A percentile compares a stretch with the other conserved stretches of the same genome.
phyloP scores from a whole-genome alignment of 2,329 filamentous ascomycete genomes.

The Ophiosphaerella herpotricha region DNA sequence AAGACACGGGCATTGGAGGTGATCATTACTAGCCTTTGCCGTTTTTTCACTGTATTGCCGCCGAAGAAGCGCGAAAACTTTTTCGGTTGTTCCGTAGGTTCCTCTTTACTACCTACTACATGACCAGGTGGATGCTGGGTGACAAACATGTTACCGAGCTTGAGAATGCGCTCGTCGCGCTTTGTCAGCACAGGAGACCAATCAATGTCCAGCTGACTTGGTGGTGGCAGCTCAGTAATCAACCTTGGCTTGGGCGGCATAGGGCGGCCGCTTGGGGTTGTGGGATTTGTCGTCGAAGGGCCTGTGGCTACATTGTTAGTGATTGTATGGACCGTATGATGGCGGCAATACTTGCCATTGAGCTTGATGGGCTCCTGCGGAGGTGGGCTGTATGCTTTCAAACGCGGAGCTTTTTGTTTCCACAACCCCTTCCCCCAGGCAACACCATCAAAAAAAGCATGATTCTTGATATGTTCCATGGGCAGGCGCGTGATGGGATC shows the following conservation, averaged over 20 bases:
- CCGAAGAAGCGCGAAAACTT: constrained; percentile 95
- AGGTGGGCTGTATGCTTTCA: constrained; percentile 82
- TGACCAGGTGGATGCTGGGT: constrained; percentile 77
- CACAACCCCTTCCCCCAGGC: constrained; percentile 82
- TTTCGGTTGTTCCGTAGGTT: constrained; percentile 67
- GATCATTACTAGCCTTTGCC: constrained; percentile 90
- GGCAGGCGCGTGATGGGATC: constrained; percentile 84
- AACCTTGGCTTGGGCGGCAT: constrained; percentile 68
- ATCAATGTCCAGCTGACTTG: constrained; percentile 94
- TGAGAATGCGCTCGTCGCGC: constrained; percentile 91
- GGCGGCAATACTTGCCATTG: constrained; percentile 44
- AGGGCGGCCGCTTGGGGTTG: constrained; percentile 24
- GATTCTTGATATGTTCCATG: constrained; percentile 95
- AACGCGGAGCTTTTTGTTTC: constrained; percentile 84
- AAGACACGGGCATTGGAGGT: constrained; percentile 90
- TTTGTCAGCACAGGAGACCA: constrained; percentile 95
- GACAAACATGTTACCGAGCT: constrained; percentile 88
- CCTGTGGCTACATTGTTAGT: constrained; percentile 29
- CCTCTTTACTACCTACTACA: constrained; percentile 72
- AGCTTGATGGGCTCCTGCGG: constrained; percentile 67
- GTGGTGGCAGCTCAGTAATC: constrained; percentile 95
- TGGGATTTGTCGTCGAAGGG: constrained; percentile 32
- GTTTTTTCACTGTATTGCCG: constrained; percentile 87
- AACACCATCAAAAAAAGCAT: constrained; percentile 91
- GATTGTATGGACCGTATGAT: constrained; percentile 3